Percentiles rank a stretch among this genome's conserved stretches.
Conservation (phyloP, 2,329 filamentous ascomycete genomes). For the Parasarocladium wereldwijsianum region DNA sequence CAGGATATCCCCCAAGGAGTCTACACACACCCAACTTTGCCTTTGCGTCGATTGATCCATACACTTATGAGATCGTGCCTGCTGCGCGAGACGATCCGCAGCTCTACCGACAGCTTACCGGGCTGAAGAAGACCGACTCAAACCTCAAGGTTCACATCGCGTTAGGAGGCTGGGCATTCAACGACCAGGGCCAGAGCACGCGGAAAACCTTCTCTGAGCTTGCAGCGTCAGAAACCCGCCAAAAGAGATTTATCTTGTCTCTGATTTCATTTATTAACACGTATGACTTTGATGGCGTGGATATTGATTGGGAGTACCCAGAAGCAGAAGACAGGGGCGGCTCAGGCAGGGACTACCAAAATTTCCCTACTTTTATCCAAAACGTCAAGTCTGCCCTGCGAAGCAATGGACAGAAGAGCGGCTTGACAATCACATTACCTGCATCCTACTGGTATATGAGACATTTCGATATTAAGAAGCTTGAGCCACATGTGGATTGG, state of each 20-base stretch:
- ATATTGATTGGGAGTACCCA: slow-evolving; percentile 17
- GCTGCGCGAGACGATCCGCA: slow-evolving; percentile 1
- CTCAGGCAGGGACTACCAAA: slow-evolving; percentile 10
- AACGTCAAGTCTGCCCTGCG: slow-evolving; percentile 8
- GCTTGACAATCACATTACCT: slow-evolving; percentile 7
- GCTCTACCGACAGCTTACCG: background rate
- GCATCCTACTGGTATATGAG: slow-evolving; percentile 8
- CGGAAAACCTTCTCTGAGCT: slow-evolving; percentile 12
- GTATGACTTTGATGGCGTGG: slow-evolving; percentile 16
- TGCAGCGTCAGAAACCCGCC: slow-evolving; percentile 8
- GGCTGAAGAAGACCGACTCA: slow-evolving; percentile 5
- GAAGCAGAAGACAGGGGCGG: slow-evolving; percentile 15
- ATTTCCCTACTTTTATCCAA: slow-evolving; percentile 11
- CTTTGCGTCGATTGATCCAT: slow-evolving; percentile 20
- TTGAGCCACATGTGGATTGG: slow-evolving; percentile 17
- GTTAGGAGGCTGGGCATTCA: slow-evolving; percentile 16
- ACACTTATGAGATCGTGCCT: slow-evolving; percentile 9
- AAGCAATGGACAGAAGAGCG: slow-evolving; percentile 3
- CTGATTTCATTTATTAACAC: slow-evolving; percentile 12
- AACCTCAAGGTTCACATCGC: slow-evolving; percentile 7
- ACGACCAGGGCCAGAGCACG: slow-evolving; percentile 17
- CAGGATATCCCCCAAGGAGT: slow-evolving; percentile 11
- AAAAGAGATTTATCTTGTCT: slow-evolving; percentile 21
- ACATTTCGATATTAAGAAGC: slow-evolving; percentile 6
- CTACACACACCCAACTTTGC: slow-evolving; percentile 18